Percentiles rank a stretch among this genome's conserved stretches.
phyloP scores from a whole-genome alignment of 2,329 filamentous ascomycete species.

The Phialocephala subalpina region DNA sequence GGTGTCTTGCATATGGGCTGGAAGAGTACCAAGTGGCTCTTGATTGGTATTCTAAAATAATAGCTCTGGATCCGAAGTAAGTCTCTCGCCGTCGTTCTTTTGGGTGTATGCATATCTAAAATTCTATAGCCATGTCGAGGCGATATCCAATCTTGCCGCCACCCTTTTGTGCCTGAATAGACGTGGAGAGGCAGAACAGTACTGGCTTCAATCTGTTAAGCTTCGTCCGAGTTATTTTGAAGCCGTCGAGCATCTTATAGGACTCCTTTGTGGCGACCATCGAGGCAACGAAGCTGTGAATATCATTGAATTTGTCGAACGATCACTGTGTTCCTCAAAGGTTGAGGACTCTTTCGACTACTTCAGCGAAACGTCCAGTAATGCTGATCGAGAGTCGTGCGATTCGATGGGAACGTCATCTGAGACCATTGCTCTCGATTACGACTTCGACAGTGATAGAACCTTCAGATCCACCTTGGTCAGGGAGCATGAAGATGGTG shows the following conservation, averaged over 20 bases:
- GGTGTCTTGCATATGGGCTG: slow-evolving; percentile 90
- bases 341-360: slow-evolving; percentile 59
- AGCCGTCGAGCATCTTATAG: slow-evolving; percentile 92
- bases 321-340: slow-evolving; percentile 64
- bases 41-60: slow-evolving; percentile 75
- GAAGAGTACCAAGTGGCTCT: slow-evolving; percentile 82
- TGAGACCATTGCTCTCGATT: slow-evolving; percentile 40
- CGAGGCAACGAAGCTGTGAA: slow-evolving; percentile 85
- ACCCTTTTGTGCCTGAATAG: slow-evolving; percentile 85
- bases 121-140: slow-evolving; percentile 74
- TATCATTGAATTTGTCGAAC: slow-evolving; percentile 87
- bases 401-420: slow-evolving; percentile 36
- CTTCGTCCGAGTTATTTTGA: slow-evolving; percentile 89
- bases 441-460: slow-evolving; percentile 39
- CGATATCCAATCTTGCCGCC: slow-evolving; percentile 91
- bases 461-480: slow-evolving; percentile 28
- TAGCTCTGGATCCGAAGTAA: slow-evolving; percentile 63
- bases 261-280: slow-evolving; percentile 82
- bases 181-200: slow-evolving; percentile 82
- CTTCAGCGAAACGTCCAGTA: slow-evolving; percentile 66
- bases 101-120: neutral
- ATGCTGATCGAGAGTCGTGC: slow-evolving; percentile 47
- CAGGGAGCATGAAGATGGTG: slow-evolving; percentile 32
- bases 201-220: slow-evolving; percentile 87
- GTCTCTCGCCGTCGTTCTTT: slow-evolving; percentile 33